phyloP scores from a whole-genome alignment of 805 yeast genomes.

The Kurtzmaniella fragi region DNA sequence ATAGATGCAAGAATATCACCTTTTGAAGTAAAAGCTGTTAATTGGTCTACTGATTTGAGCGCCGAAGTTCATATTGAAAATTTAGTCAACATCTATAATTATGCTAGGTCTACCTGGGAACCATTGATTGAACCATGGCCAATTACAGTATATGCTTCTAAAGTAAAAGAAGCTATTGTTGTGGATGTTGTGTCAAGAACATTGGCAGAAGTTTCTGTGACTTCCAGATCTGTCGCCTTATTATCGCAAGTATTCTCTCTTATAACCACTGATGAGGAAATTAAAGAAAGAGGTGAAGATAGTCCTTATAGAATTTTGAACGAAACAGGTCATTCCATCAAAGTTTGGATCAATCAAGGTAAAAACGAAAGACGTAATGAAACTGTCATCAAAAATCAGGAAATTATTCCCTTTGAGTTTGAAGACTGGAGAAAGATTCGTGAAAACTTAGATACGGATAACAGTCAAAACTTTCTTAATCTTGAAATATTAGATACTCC shows the following conservation, averaged over 20 bases:
- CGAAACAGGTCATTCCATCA: slow-evolving; percentile 79
- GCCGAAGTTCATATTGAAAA: slow-evolving; percentile 64
- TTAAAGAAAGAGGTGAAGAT: slow-evolving; percentile 68
- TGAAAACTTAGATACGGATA: slow-evolving; percentile 68
- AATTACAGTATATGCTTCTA: slow-evolving; percentile 63
- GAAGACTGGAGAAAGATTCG: slow-evolving; percentile 90
- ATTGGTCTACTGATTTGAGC: slow-evolving; percentile 84
- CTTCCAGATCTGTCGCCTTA: slow-evolving; percentile 76
- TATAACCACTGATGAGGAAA: slow-evolving; percentile 46
- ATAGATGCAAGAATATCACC: slow-evolving; percentile 70
- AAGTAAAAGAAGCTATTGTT: slow-evolving; percentile 42
- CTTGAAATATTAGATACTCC: slow-evolving; percentile 53
- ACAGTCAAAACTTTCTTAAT: slow-evolving; percentile 56
- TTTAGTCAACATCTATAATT: slow-evolving; percentile 74
- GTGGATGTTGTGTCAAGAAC: slow-evolving; percentile 74
- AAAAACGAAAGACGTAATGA: slow-evolving; percentile 15
- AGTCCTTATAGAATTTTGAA: slow-evolving; percentile 79
- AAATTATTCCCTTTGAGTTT: slow-evolving; percentile 76
- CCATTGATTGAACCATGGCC: slow-evolving; percentile 90
- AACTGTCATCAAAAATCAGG: slow-evolving; percentile 42
- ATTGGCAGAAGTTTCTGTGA: slow-evolving; percentile 72
- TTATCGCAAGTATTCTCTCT: slow-evolving; percentile 63
- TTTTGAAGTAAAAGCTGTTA: slow-evolving; percentile 60
- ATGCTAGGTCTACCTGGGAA: slow-evolving; percentile 91
- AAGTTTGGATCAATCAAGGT: slow-evolving; percentile 70